Conservation (phyloP, 2,329 filamentous ascomycete species). For the Ascomycota sp. region DNA sequence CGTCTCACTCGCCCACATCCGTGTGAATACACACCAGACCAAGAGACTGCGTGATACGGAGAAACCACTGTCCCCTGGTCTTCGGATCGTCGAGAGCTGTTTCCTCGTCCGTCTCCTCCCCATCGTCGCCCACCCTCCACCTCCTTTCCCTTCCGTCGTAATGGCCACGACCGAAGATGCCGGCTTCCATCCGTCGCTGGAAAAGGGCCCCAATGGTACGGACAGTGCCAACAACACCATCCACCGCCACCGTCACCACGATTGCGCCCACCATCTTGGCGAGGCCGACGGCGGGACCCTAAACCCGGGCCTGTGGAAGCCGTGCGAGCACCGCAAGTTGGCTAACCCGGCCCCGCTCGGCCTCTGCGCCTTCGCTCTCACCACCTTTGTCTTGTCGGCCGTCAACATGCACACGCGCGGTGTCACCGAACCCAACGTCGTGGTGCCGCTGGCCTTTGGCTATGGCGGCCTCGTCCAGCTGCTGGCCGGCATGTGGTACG, state of each 20-base stretch:
- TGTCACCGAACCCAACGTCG: slow-evolving; percentile 41
- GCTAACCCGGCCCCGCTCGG: slow-evolving; percentile 65
- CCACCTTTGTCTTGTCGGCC: slow-evolving; percentile 58
- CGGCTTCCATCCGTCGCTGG: slow-evolving; percentile 1
- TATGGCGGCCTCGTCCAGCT: slow-evolving; percentile 66
- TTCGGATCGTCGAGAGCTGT: too few species aligned
- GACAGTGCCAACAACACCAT: slow-evolving; percentile 1
- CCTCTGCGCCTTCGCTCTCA: slow-evolving; percentile 60
- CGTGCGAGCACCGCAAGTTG: slow-evolving; percentile 47
- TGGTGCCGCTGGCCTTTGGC: slow-evolving; percentile 47
- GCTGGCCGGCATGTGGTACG: slow-evolving; percentile 71
- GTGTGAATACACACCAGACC: too few species aligned
- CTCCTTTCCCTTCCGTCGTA: slow-evolving; percentile 18
- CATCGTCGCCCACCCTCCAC: too few species aligned
- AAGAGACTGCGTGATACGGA: too few species aligned
- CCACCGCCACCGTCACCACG: slow-evolving; percentile 8
- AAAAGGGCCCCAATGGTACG: slow-evolving; percentile 4
- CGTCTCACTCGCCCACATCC: too few species aligned
- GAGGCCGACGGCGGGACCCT: slow-evolving; percentile 50
- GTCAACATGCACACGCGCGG: slow-evolving; percentile 49
- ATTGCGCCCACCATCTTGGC: slow-evolving; percentile 8
- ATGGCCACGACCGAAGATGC: slow-evolving; percentile 3
- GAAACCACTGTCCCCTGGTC: too few species aligned
- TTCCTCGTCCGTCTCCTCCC: too few species aligned
- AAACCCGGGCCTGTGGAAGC: slow-evolving; percentile 47